phyloP scores from a whole-genome alignment of 2,329 filamentous ascomycete genomes.

The Sclerotinia borealis region DNA sequence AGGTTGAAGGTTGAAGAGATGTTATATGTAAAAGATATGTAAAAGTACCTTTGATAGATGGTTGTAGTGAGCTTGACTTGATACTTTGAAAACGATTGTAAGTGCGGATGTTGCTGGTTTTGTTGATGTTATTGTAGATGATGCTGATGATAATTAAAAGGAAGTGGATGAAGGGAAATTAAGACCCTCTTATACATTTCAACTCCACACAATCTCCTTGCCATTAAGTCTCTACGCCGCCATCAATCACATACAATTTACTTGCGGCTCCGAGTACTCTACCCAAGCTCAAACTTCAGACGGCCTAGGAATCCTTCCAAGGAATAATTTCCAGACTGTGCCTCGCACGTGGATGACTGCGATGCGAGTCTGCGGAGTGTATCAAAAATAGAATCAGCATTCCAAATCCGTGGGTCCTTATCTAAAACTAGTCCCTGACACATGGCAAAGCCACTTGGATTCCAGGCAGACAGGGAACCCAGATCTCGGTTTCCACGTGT shows the following conservation, averaged over 20 bases:
- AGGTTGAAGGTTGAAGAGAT: background rate
- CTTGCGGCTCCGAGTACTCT: background rate
- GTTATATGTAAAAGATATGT: background rate
- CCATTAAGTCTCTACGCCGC: background rate
- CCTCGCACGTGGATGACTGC: background rate
- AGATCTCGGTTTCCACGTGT: conserved; percentile 3
- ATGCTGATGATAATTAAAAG: background rate
- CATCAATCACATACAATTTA: background rate
- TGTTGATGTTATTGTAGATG: background rate
- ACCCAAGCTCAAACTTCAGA: background rate
- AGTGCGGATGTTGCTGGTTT: background rate
- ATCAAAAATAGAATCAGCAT: conserved; percentile 2
- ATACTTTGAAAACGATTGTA: background rate
- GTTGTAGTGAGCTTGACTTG: background rate
- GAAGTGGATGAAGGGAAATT: background rate
- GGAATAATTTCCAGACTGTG: background rate
- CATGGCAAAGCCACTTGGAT: background rate
- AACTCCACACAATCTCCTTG: background rate
- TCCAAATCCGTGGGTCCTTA: background rate
- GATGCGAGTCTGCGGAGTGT: background rate
- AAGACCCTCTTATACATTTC: background rate
- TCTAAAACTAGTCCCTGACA: background rate
- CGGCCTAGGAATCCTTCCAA: background rate
- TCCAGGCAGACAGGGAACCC: background rate
- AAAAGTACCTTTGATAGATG: background rate